Percentiles rank a stretch among this genome's conserved stretches.
These are phyloP conservation scores for Echium plantagineum DNA, from an alignment of 257 asterid species.

Conservation along the genomic window DNA sequence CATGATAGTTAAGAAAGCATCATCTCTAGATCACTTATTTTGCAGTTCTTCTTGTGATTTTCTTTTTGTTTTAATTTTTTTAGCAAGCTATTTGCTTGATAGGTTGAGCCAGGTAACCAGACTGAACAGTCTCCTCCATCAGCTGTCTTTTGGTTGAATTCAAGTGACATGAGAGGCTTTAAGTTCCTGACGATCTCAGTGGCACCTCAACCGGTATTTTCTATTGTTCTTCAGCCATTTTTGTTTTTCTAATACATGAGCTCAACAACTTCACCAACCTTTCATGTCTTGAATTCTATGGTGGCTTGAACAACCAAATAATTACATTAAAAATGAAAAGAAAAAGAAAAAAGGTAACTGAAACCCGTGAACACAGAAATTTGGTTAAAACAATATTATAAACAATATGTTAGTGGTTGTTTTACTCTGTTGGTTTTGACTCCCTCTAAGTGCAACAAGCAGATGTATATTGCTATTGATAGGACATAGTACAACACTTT, in stretches of 20 bases:
- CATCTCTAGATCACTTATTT: not conserved
- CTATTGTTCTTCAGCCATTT: slow-evolving; percentile 5
- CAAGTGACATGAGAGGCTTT: slow-evolving; percentile 72
- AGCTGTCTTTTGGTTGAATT: slow-evolving; percentile 83
- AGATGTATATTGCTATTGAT: no score
- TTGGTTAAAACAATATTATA: no score
- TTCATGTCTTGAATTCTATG: not conserved
- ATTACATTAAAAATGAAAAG: no score
- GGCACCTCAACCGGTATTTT: slow-evolving; percentile 85
- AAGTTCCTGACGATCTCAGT: slow-evolving; percentile 87
- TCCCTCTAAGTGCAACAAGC: no score
- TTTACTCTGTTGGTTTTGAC: no score
- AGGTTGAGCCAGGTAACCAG: slow-evolving; percentile 98
- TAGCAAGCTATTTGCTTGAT: slow-evolving; percentile 11
- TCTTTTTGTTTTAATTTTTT: not conserved
- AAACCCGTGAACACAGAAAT: no score
- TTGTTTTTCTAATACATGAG: not conserved
- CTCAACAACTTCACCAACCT: not conserved
- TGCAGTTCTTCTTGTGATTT: not conserved
- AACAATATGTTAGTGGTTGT: no score
- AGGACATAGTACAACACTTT: no score
- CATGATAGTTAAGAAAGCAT: not conserved
- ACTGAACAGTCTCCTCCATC: slow-evolving; percentile 99
- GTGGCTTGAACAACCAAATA: no score
- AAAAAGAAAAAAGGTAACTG: no score